Percentiles rank a stretch among this genome's conserved stretches.
phyloP scores from a whole-genome alignment of 129 eudicot genomes.

The Tagetes erecta region DNA sequence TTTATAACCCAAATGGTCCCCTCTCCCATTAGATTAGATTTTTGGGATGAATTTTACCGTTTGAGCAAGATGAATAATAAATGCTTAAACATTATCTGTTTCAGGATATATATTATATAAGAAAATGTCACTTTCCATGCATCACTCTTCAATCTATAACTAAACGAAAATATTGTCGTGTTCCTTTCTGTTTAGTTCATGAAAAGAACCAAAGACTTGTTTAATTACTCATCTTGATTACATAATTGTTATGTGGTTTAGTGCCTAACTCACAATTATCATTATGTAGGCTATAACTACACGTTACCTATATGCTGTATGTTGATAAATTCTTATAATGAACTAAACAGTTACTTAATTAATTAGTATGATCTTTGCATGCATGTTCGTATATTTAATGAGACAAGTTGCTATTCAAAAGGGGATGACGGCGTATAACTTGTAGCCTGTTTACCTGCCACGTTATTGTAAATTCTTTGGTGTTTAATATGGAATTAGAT shows the following conservation, averaged over 20 bases:
- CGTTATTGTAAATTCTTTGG: no score
- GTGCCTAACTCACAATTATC: slow-evolving; percentile 14
- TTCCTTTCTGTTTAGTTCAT: neutral
- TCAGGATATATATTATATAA: neutral
- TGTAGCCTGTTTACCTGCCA: no score
- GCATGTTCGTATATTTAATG: slow-evolving; percentile 1
- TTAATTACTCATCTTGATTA: slow-evolving; percentile 8
- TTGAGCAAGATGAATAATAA: no score
- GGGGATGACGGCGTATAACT: no score
- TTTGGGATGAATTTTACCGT: no score
- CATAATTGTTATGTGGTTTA: neutral
- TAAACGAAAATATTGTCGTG: neutral
- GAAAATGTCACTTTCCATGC: neutral
- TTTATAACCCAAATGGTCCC: no score
- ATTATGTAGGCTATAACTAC: slow-evolving; percentile 14
- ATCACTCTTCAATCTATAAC: neutral
- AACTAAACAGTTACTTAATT: slow-evolving; percentile 1
- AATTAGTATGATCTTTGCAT: slow-evolving; percentile 28
- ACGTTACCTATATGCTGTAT: slow-evolving; percentile 22
- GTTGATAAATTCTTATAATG: neutral
- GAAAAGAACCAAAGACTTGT: neutral
- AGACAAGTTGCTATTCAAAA: no score
- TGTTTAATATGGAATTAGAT: no score
- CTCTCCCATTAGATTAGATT: no score
- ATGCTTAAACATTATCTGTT: neutral